Evolutionary conservation across 805 yeast genomes (phyloP).

Genomic region (Myxozyma neglecta): DNA sequence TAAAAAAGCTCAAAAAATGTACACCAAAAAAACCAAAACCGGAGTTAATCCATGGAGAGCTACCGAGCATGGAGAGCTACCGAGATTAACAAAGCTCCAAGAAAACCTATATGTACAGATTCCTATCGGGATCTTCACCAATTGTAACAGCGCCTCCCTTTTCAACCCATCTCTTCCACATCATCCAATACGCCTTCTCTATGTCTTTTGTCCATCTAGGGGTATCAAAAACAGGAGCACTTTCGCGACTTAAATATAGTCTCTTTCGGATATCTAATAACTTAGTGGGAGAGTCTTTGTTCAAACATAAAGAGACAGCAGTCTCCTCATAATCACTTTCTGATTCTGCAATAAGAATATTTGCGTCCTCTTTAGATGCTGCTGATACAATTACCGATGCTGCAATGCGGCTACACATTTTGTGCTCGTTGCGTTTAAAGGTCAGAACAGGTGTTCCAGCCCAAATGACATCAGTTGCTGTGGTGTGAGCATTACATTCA

Average conservation of each 20-base stretch:
- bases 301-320: slow-evolving; percentile 32
- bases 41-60: neutral
- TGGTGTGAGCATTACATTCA: slow-evolving; percentile 43
- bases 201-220: slow-evolving; percentile 35
- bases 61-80: neutral
- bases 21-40: neutral
- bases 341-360: slow-evolving; percentile 31
- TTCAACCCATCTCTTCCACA: slow-evolving; percentile 38
- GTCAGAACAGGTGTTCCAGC: slow-evolving; percentile 40
- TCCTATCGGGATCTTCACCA: slow-evolving; percentile 21
- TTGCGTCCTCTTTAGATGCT: neutral
- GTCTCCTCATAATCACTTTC: slow-evolving; percentile 37
- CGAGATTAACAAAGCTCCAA: neutral
- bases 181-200: slow-evolving; percentile 35
- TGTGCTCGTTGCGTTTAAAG: slow-evolving; percentile 36
- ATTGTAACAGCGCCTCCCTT: slow-evolving; percentile 26
- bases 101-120: slow-evolving; percentile 11
- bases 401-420: slow-evolving; percentile 40
- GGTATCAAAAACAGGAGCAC: slow-evolving; percentile 35
- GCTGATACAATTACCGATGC: slow-evolving; percentile 37
- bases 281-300: slow-evolving; percentile 14
- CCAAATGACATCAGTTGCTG: slow-evolving; percentile 42
- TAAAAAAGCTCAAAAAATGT: neutral
- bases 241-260: slow-evolving; percentile 33
- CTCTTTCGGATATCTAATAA: slow-evolving; percentile 30